These are phyloP conservation scores for Fusarium sp. DNA, from an alignment of 2,329 filamentous ascomycete genomes.

Conservation along the genomic window DNA sequence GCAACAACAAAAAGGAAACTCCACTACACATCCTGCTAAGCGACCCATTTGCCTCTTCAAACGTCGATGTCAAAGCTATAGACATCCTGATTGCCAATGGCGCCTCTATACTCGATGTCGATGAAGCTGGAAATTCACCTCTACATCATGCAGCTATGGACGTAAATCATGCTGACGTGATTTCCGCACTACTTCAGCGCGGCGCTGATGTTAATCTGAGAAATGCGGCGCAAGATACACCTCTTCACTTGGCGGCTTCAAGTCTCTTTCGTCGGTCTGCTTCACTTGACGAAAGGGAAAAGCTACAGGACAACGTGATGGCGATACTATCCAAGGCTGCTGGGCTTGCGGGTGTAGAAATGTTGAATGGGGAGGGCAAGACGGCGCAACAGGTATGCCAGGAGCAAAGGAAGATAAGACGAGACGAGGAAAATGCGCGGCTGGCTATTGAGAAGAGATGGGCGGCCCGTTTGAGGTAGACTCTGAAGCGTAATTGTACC, in stretches of 20 bases:
- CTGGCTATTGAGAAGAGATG: too few species aligned
- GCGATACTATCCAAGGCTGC: not conserved
- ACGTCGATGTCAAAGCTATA: not conserved
- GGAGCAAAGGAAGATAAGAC: not conserved
- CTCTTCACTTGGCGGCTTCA: not conserved
- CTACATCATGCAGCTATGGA: not conserved
- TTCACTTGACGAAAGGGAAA: too few species aligned
- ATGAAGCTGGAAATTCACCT: not conserved
- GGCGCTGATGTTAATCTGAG: not conserved
- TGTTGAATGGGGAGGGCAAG: not conserved
- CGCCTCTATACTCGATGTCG: fast-evolving
- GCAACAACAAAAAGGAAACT: not conserved
- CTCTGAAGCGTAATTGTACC: too few species aligned
- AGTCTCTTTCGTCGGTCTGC: not conserved
- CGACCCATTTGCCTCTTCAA: too few species aligned
- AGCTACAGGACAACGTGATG: too few species aligned
- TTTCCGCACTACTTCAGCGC: not conserved
- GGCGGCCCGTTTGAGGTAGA: too few species aligned
- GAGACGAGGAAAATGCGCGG: too few species aligned
- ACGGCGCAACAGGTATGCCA: not conserved
- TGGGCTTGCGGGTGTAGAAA: fast-evolving
- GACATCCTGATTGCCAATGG: not conserved
- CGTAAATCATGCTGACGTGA: not conserved
- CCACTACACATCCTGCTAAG: not conserved
- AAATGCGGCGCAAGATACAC: not conserved